Base-by-base conservation (phyloP, 2,329 filamentous ascomycete genomes). In the Chaetomium olivaceum region DNA sequence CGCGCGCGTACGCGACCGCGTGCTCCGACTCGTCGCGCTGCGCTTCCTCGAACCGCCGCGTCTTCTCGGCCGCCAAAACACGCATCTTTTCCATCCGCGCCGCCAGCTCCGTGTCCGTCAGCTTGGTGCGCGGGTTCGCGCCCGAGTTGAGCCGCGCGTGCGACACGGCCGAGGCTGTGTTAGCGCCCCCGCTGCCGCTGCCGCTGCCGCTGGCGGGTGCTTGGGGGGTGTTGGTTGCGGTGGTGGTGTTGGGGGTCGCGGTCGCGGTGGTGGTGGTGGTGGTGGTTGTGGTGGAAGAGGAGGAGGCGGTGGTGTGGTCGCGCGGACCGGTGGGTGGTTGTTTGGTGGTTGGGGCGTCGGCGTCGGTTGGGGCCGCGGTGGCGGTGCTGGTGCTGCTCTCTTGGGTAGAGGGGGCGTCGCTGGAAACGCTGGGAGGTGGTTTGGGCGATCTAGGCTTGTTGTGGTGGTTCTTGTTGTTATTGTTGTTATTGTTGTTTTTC, bases 1-100 rank as follows among this genome's bases (percentile, higher is more conserved):
- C 82, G 46, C 81, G 81, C 43, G 84, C 83, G 66, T 84, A 81
- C 1, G 85, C 82, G 6, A 80, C 76, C 2, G 82, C 84, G 71
- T 87, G 85, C 64, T 83, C 82, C 64, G 80, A 81, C 76, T 85
- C 80, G 71, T 88, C 85, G 67, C 81, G 79, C 74, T 86, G 83
- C 0, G 83, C 84, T 73, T 85, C 81, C 71, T 87, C 83, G 70
- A 86, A 86, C 67, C 84, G 84, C 70, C 84, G 82, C 70, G 83
- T 81, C 76, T 85, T 86, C 73, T 88, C 86, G 0, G 82, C 84
- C 0, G 81, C 80, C 0, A 86, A 74, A 9, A 88, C 79, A 64
- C 85, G 85, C 83, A 87, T 87, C 73, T 84, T 78, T 70, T 84
- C 83, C 82, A 89, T 86, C 73, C 87, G 87, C 66, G 78, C 82